phyloP scores from a whole-genome alignment of 2,329 filamentous ascomycete species.

The Ustulina deusta region DNA sequence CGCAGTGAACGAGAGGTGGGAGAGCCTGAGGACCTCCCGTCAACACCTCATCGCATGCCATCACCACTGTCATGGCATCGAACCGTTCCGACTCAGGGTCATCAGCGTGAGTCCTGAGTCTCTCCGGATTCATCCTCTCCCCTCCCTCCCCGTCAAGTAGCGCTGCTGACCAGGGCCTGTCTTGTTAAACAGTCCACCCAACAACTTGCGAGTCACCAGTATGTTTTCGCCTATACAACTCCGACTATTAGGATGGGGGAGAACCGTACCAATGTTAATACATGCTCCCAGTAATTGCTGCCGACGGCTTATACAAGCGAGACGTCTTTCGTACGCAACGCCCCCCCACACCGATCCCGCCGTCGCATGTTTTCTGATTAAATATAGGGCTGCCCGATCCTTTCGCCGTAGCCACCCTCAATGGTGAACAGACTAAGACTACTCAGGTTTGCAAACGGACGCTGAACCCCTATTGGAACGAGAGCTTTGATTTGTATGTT shows the following conservation, averaged over 20 bases:
- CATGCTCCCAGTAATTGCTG: constrained; percentile 83
- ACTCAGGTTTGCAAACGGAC: constrained; percentile 97
- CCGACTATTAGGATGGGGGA: neutral
- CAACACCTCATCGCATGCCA: constrained; percentile 37
- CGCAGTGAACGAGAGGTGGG: constrained; percentile 34
- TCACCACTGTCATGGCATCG: constrained; percentile 55
- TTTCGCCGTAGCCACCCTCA: constrained; percentile 96
- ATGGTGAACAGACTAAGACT: constrained; percentile 98
- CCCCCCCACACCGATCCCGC: neutral
- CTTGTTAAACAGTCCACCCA: constrained; percentile 72
- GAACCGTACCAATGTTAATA: constrained; percentile 28
- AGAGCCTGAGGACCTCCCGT: constrained; percentile 33
- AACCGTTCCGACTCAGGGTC: constrained; percentile 70
- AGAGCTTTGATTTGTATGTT: constrained; percentile 95
- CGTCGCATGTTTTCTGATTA: neutral
- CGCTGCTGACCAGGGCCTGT: constrained; percentile 48
- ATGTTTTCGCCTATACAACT: constrained; percentile 54
- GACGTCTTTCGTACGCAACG: constrained; percentile 92
- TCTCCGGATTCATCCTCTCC: neutral
- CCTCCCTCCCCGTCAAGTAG: constrained; percentile 35
- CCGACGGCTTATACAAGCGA: constrained; percentile 97
- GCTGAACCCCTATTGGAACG: constrained; percentile 99
- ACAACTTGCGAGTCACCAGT: constrained; percentile 97
- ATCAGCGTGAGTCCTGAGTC: constrained; percentile 66
- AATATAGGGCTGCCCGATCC: constrained; percentile 90